phyloP scores from a whole-genome alignment of 2,329 filamentous ascomycete genomes.

The Colletotrichum noveboracense region DNA sequence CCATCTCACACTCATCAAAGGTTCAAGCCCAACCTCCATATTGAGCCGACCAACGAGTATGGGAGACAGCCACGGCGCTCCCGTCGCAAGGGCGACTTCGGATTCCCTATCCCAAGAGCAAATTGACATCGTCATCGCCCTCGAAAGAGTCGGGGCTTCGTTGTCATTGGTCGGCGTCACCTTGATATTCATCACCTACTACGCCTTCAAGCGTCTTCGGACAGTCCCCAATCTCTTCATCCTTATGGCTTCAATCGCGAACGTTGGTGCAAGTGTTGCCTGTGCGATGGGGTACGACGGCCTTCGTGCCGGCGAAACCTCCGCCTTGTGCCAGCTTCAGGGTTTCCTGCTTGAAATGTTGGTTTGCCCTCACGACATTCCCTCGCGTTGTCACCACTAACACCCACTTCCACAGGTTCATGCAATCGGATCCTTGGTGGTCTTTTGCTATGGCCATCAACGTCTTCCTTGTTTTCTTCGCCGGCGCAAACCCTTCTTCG shows the following conservation, averaged over 20 bases:
- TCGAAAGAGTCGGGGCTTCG: slow-evolving; percentile 47
- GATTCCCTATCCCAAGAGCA: slow-evolving; percentile 30
- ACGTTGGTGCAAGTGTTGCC: slow-evolving; percentile 65
- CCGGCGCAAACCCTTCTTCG: slow-evolving; percentile 65
- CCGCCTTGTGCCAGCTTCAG: slow-evolving; percentile 65
- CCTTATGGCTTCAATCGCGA: slow-evolving; percentile 64
- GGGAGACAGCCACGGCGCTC: background rate
- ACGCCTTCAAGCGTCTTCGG: slow-evolving; percentile 54
- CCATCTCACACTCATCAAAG: background rate
- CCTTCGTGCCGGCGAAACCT: slow-evolving; percentile 56
- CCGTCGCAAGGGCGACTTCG: background rate
- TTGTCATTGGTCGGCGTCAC: slow-evolving; percentile 57
- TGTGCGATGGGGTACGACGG: slow-evolving; percentile 75
- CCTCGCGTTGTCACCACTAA: background rate
- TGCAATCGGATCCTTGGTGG: slow-evolving; percentile 79
- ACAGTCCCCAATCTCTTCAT: slow-evolving; percentile 68
- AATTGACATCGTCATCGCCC: slow-evolving; percentile 22
- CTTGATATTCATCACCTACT: slow-evolving; percentile 58
- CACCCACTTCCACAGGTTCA: slow-evolving; percentile 62
- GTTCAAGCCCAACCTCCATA: background rate
- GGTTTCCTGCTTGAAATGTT: slow-evolving; percentile 72
- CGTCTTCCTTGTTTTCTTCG: slow-evolving; percentile 74
- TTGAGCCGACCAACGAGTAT: background rate
- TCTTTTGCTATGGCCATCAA: slow-evolving; percentile 84
- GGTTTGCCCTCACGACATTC: slow-evolving; percentile 34